Base-by-base conservation (phyloP, 345 rosid species). In the Hibiscus mutabilis region DNA sequence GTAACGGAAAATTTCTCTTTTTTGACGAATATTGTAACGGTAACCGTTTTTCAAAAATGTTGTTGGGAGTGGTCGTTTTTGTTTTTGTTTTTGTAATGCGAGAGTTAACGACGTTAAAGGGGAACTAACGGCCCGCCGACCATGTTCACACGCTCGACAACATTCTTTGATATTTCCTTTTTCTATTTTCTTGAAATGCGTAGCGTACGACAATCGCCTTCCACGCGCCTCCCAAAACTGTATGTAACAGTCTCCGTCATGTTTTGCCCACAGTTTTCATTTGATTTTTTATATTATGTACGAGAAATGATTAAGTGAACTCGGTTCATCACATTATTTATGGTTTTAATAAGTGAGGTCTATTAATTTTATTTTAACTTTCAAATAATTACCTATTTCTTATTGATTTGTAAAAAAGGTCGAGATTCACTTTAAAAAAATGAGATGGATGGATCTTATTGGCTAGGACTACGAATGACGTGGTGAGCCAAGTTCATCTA, bases 101-200 rank as follows among this genome's bases (percentile, higher is more conserved):
- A 6, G 19, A 69, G 3, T 57, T 72, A 35, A 72, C 75, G 33
- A 11, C 75, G 68, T 72, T 72, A 61, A n/a, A 3, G 31, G 11
- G 4, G 16, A 33, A 11, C 1, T 5, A 60, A 65, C 53, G 59
- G 19, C 58, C 60, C 55, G 75, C 75, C 75, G 75, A 72, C 75
- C 75, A 49, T 3, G n/a, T 19, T 1, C 22, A 60, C 74, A 60
- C 74, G 74, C n/a, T 71, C 74, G 58, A 61, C 68, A 62, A 72
- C 68, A 72, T 72, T 72, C 75, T 60, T 27, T 37, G 74, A 27
- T 15, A 47, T 22, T 70, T 70, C 74, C 37, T 21, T 16, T 14
- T 19, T 5, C 0, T 22, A 18, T 55, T 55, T 58, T 22, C 51
- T 18, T 53, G 15, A 42, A 21, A 13, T 35, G 73, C 55, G 73